Conservation (phyloP, 2,329 filamentous ascomycete species). For the Samsoniella hepiali region DNA sequence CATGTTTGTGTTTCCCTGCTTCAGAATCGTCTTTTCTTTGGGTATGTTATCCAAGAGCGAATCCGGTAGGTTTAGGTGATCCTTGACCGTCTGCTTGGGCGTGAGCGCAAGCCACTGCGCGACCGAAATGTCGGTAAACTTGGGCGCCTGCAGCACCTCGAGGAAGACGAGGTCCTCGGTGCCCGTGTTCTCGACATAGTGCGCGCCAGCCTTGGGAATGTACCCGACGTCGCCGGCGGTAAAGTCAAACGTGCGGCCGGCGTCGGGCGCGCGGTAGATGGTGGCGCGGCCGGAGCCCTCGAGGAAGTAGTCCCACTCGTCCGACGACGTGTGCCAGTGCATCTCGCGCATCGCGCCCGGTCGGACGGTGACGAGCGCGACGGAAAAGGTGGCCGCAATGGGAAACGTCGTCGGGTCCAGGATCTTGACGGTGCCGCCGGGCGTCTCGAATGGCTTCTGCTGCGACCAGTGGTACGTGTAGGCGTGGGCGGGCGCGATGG, state of each 20-base stretch:
- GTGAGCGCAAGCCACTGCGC: constrained; percentile 58
- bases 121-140: constrained; percentile 53
- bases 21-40: constrained; percentile 41
- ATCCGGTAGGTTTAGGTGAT: constrained; percentile 47
- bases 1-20: constrained; percentile 38
- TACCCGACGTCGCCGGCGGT: constrained; percentile 58
- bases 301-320: constrained; percentile 62
- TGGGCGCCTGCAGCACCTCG: constrained; percentile 54
- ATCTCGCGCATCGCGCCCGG: constrained; percentile 64
- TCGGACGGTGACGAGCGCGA: constrained; percentile 54
- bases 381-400: constrained; percentile 51
- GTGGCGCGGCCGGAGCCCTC: constrained; percentile 54
- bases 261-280: constrained; percentile 49
- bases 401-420: constrained; percentile 57
- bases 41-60: constrained; percentile 36
- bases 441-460: constrained; percentile 48
- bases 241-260: constrained; percentile 56
- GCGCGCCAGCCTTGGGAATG: constrained; percentile 47
- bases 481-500: constrained; percentile 35
- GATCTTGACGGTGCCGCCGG: constrained; percentile 58
- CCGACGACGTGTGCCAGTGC: constrained; percentile 59
- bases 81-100: constrained; percentile 55
- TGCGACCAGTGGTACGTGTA: constrained; percentile 52
- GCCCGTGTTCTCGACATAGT: constrained; percentile 62
- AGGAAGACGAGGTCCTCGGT: constrained; percentile 55